Percentiles rank a stretch among this genome's conserved stretches.
Conservation (phyloP, 169 alveolate species). For the Eimeria acervulina region DNA sequence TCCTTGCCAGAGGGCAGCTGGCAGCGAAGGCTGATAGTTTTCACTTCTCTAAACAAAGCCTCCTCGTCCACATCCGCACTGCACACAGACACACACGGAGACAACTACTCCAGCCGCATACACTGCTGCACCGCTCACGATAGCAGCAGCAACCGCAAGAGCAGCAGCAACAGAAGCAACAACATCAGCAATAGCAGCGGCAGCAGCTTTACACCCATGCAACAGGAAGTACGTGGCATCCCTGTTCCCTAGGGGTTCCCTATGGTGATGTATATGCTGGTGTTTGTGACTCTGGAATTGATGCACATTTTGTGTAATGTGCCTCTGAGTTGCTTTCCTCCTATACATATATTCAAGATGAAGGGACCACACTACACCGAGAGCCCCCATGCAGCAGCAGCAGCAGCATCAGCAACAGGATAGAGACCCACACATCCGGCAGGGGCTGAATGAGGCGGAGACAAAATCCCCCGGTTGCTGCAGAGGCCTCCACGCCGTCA, state of each 20-base stretch:
- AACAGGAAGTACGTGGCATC: no score
- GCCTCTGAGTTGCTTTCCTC: background rate
- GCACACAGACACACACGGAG: background rate
- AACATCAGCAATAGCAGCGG: no score
- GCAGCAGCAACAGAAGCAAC: no score
- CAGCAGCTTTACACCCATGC: no score
- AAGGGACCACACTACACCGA: background rate
- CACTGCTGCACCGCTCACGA: background rate
- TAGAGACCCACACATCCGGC: constrained; percentile 66
- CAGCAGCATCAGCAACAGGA: background rate
- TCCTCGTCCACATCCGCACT: constrained; percentile 79
- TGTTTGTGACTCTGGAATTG: no score
- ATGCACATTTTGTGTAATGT: no score
- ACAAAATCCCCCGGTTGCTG: constrained; percentile 17
- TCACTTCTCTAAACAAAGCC: constrained; percentile 54
- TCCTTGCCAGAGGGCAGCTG: constrained; percentile 17
- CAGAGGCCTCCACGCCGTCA: background rate
- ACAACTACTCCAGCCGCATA: background rate
- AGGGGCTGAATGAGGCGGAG: constrained; percentile 76
- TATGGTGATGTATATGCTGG: no score
- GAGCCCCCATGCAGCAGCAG: background rate
- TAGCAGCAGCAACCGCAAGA: background rate
- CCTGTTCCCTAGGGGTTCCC: no score
- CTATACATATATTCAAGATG: background rate
- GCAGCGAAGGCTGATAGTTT: constrained; percentile 33